Evolutionary conservation across 805 yeast species (phyloP), one percentile per base, ranked within the genome.

Genomic region (Starmerella gropengiesseri): DNA sequence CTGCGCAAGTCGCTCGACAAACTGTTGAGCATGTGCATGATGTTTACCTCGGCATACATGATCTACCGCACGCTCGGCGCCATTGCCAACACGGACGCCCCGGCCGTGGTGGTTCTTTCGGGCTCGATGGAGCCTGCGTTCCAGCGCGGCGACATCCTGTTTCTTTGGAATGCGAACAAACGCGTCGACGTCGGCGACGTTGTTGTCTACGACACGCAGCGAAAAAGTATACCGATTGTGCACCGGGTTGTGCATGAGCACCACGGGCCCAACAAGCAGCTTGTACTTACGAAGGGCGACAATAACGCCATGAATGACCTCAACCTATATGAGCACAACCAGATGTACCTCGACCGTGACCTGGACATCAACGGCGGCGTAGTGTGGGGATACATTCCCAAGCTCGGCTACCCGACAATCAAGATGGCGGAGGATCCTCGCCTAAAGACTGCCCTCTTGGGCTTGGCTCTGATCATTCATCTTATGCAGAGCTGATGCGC

Each of bases 81-180:
- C 4, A 67, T 77, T 1, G 71, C 95, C 9, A 77, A 84, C 62
- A 77, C 95, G 0, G 78, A 83, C 47, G 83, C 96, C 1, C 98
- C 98, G 17, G 76, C 91, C 19, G 98, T 91, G 17, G 98, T 91
- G 22, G 98, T 91, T 8, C 73, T 91, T 37, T 86, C 97, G 1
- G 98, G 98, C 5, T 89, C 97, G 2, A 91, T 91, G 98, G 98
- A 91, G 61, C 98, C 98, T 2, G 98, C 98, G 2, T 91, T 91
- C 71, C 96, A 91, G 64, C 75, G 98, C 64, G 98, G 98, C 39
- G 98, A 91, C 60, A 79, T 91, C 14, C 65, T 91, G 48, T 78
- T 91, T 55, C 67, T 91, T 44, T 87, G 95, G 94, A 91, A 91
- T 62, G 70, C 96, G 52, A 77, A 80, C 43, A 56, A 64, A 17